Percentiles rank a stretch among this genome's conserved stretches.
Conservation (phyloP, 768 basidiomycete genomes). For the Mrakia frigida region DNA sequence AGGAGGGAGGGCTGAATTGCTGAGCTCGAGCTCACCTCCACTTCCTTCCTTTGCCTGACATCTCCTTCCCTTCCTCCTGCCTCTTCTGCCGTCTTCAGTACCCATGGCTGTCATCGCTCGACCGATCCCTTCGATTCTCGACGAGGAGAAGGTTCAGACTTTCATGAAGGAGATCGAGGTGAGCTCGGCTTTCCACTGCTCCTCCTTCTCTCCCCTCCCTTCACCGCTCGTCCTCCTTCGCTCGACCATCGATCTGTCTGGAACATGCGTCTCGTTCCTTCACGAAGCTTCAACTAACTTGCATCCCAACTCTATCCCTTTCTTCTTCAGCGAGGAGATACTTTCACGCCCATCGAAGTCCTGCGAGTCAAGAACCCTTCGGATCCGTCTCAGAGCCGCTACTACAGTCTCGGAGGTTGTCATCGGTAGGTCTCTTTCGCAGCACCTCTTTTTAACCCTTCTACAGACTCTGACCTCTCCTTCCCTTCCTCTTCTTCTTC, state of each 20-base stretch:
- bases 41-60: background rate
- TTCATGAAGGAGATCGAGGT: slow-evolving; percentile 45
- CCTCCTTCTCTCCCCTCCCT: background rate
- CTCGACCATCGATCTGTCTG: no score
- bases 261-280: background rate
- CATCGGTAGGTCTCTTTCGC: slow-evolving; percentile 40
- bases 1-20: background rate
- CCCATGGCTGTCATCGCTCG: slow-evolving; percentile 44
- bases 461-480: no score
- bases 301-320: background rate
- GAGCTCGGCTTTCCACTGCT: background rate
- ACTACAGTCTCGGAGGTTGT: slow-evolving; percentile 45
- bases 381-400: slow-evolving; percentile 36
- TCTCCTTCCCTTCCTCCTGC: background rate
- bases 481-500: background rate
- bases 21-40: background rate
- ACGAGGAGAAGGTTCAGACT: slow-evolving; percentile 42
- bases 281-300: background rate
- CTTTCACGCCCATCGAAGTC: slow-evolving; percentile 45
- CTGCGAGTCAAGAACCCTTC: slow-evolving; percentile 37
- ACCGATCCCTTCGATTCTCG: slow-evolving; percentile 42
- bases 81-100: slow-evolving; percentile 23
- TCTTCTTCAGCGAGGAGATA: slow-evolving; percentile 41
- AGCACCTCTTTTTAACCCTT: no score
- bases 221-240: background rate